A percentile compares a stretch with the other conserved stretches of the same genome.
These are phyloP conservation scores for Rhodomyrtus tomentosa DNA, from an alignment of 345 rosid genomes.

Conservation along the genomic window DNA sequence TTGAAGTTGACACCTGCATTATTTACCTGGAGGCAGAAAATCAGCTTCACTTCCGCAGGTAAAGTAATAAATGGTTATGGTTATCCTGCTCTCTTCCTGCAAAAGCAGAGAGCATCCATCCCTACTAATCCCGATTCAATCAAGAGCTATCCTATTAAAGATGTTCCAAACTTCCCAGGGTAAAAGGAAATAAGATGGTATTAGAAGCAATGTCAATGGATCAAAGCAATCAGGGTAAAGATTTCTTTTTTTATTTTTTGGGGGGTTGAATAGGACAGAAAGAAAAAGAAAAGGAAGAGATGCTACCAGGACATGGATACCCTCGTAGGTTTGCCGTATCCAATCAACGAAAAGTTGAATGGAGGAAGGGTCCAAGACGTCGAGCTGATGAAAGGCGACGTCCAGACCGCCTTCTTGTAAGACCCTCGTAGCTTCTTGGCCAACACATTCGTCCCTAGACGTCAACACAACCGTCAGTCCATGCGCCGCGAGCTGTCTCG, in stretches of 20 bases:
- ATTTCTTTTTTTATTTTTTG: too few relatives aligned
- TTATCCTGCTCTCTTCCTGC: neutral
- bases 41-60: neutral
- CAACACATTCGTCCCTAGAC: constrained; percentile 61
- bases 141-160: neutral
- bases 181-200: neutral
- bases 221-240: neutral
- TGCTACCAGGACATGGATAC: constrained; percentile 61
- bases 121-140: neutral
- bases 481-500: constrained; percentile 76
- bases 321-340: constrained; percentile 54
- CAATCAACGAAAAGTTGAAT: constrained; percentile 47
- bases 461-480: constrained; percentile 72
- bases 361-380: constrained; percentile 50
- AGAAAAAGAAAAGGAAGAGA: neutral
- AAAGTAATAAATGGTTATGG: neutral
- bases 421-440: constrained; percentile 71
- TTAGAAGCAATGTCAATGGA: neutral
- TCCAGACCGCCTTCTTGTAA: constrained; percentile 75
- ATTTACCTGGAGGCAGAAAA: constrained; percentile 44
- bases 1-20: constrained; percentile 94
- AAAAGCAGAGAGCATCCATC: neutral
- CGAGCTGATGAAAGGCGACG: constrained; percentile 73
- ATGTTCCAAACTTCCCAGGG: neutral
- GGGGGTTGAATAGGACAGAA: neutral